Conservation (phyloP, 768 basidiomycete species). For the Trichaptum fuscoviolaceum region DNA sequence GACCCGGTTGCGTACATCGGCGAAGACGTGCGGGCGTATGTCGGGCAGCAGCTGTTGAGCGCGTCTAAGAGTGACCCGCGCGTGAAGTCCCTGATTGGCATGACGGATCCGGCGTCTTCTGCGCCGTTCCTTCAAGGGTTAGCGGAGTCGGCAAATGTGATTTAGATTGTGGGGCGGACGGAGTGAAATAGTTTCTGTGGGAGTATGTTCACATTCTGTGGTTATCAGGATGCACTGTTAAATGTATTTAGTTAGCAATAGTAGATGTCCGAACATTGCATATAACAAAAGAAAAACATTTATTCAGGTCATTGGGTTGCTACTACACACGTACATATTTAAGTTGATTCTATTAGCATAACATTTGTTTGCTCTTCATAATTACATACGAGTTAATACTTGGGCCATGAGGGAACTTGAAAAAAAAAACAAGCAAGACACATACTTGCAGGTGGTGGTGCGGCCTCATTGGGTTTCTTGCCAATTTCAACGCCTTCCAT, state of each 20-base stretch:
- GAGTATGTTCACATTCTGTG: too few relatives aligned
- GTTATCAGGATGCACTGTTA: too few relatives aligned
- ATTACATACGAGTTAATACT: too few relatives aligned
- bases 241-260: too few relatives aligned
- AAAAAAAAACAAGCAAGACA: background rate
- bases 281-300: too few relatives aligned
- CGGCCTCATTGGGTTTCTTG: constrained; percentile 61
- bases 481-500: constrained; percentile 62
- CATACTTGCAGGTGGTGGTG: constrained; percentile 15
- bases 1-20: constrained; percentile 60
- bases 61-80: constrained; percentile 16
- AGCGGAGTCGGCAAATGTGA: constrained; percentile 24
- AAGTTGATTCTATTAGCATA: too few relatives aligned
- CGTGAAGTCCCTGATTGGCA: constrained; percentile 19
- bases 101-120: constrained; percentile 17
- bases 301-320: too few relatives aligned
- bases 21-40: constrained; percentile 47
- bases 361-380: too few relatives aligned
- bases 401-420: too few relatives aligned
- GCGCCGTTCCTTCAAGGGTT: constrained; percentile 28
- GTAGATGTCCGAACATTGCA: too few relatives aligned
- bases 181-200: too few relatives aligned
- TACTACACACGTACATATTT: too few relatives aligned
- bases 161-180: constrained; percentile 7
- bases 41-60: constrained; percentile 36